These are phyloP conservation scores for Exophiala sideris DNA, from an alignment of 2,329 filamentous ascomycete species.

Conservation along the genomic window DNA sequence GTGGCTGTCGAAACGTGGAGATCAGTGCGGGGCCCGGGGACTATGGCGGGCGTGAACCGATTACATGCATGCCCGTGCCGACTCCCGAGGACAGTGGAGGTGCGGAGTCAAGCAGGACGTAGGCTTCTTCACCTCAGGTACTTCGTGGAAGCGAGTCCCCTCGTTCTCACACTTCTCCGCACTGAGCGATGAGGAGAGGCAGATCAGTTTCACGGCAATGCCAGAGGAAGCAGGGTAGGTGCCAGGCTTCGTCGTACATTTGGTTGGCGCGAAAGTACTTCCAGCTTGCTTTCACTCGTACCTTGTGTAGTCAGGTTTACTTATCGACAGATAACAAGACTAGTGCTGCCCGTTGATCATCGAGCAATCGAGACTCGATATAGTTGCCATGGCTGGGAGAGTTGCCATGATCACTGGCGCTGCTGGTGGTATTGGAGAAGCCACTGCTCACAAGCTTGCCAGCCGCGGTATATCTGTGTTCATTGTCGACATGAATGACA, in stretches of 20 bases:
- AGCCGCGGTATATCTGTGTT: constrained; percentile 16
- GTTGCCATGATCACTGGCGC: constrained; percentile 21
- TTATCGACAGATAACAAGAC: neutral
- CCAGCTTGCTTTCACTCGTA: neutral
- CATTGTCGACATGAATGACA: constrained; percentile 19
- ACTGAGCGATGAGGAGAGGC: neutral
- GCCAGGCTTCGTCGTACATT: neutral
- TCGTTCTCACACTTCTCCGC: neutral
- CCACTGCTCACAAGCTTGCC: constrained; percentile 18
- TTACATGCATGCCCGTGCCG: no score
- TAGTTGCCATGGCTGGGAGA: constrained; percentile 9
- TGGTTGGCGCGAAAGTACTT: neutral
- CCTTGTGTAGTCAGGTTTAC: neutral
- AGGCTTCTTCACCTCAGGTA: no score
- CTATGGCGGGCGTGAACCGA: no score
- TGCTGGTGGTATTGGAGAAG: constrained; percentile 20
- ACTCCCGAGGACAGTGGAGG: no score
- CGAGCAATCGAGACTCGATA: neutral
- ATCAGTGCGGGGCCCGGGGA: no score
- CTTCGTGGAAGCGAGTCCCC: no score
- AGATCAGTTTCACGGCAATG: neutral
- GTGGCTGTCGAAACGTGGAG: no score
- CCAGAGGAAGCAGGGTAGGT: neutral
- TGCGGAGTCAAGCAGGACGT: no score
- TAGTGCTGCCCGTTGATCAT: neutral